phyloP scores from a whole-genome alignment of 2,329 filamentous ascomycete genomes.

The Aspergillus sp. region DNA sequence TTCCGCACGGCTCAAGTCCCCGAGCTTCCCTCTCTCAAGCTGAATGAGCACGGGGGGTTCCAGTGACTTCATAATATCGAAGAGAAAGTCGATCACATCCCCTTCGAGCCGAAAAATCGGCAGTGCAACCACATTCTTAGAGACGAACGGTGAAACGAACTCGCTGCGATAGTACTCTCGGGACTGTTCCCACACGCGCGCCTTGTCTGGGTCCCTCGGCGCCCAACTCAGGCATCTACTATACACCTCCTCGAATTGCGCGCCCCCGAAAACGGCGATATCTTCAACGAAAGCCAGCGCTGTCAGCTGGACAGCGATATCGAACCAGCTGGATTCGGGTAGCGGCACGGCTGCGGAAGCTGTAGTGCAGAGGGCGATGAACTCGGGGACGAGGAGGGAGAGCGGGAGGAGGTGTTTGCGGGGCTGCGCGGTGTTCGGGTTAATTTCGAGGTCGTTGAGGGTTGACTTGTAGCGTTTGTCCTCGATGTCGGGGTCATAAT shows the following conservation, averaged over 20 bases:
- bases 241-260: constrained; percentile 26
- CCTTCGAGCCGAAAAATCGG: constrained; percentile 31
- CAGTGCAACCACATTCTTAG: constrained; percentile 17
- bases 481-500: background rate
- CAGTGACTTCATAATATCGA: constrained; percentile 33
- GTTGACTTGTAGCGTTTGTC: background rate
- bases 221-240: constrained; percentile 41
- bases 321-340: constrained; percentile 36
- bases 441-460: background rate
- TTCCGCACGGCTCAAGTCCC: constrained; percentile 28
- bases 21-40: constrained; percentile 40
- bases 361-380: constrained; percentile 40
- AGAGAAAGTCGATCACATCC: constrained; percentile 33
- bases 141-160: constrained; percentile 9
- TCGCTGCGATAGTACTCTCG: constrained; percentile 11
- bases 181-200: constrained; percentile 25
- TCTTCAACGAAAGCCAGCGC: constrained; percentile 44
- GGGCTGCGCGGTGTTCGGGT: constrained; percentile 10
- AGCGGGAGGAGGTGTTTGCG: constrained; percentile 18
- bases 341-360: constrained; percentile 21
- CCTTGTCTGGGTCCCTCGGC: constrained; percentile 21
- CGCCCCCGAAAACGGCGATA: constrained; percentile 30
- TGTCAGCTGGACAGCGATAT: constrained; percentile 40
- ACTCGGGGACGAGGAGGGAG: constrained; percentile 37
- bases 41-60: constrained; percentile 43